Conservation (phyloP, 1,139 yeast genomes). For the Keqinozyma sinolaborantium region DNA sequence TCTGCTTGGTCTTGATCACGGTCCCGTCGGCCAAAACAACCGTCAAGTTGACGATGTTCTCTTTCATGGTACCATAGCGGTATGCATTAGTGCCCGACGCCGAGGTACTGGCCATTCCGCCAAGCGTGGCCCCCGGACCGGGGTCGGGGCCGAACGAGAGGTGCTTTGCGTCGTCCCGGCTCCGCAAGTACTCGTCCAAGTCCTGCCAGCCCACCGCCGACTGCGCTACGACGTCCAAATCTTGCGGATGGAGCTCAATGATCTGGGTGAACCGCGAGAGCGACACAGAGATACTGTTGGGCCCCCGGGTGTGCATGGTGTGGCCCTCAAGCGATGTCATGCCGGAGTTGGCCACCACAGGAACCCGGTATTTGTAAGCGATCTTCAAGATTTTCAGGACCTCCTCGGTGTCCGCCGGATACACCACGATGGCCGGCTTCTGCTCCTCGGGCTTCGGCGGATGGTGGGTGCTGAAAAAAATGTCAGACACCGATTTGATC, state of each 20-base stretch:
- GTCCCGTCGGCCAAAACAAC: conserved; percentile 50
- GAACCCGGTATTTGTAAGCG: conserved; percentile 58
- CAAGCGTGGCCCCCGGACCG: conserved; percentile 46
- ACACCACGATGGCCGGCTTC: conserved; percentile 57
- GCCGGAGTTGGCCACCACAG: conserved; percentile 75
- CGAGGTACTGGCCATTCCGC: conserved; percentile 44
- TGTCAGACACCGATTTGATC: conserved; percentile 52
- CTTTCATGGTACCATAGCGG: conserved; percentile 47
- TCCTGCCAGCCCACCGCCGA: conserved; percentile 51
- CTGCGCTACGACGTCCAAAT: conserved; percentile 42
- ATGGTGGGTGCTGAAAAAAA: conserved; percentile 63
- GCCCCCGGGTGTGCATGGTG: conserved; percentile 65
- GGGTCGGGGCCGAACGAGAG: conserved; percentile 47
- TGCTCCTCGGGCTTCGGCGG: conserved; percentile 48
- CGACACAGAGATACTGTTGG: conserved; percentile 34
- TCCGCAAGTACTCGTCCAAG: conserved; percentile 32
- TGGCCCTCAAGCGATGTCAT: conserved; percentile 85
- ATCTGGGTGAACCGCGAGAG: conserved; percentile 34
- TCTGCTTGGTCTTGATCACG: conserved; percentile 38
- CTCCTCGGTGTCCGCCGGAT: conserved; percentile 60
- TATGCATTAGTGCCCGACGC: conserved; percentile 48
- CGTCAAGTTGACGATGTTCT: conserved; percentile 41
- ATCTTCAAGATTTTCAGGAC: conserved; percentile 60
- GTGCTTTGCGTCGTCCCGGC: conserved; percentile 29
- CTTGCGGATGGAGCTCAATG: conserved; percentile 37